Conservation (phyloP, 176 grass and related monocot genomes). For the Panicum miliaceum region DNA sequence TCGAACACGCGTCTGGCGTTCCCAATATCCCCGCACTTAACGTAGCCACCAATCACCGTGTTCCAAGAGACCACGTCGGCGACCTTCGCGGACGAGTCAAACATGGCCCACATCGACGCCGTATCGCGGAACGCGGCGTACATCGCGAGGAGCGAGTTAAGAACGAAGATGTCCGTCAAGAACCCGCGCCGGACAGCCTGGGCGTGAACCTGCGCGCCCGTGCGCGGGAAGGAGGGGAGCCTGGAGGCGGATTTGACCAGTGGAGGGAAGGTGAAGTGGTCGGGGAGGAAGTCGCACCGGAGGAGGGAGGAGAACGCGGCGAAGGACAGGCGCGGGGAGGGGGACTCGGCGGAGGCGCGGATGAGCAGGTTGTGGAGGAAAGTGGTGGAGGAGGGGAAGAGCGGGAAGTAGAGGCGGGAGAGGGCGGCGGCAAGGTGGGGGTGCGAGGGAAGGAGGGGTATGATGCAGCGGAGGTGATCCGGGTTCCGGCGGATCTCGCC, state of each 20-base stretch:
- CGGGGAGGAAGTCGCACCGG: conserved; percentile 17
- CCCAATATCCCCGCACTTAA: conserved; percentile 52
- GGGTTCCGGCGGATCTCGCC: conserved; percentile 46
- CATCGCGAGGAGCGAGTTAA: conserved; percentile 67
- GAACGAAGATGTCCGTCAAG: conserved; percentile 50
- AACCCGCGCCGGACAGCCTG: conserved; percentile 64
- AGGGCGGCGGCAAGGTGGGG: conserved; percentile 52
- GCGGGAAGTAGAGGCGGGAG: conserved; percentile 61
- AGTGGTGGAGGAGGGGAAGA: conserved; percentile 58
- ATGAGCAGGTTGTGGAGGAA: conserved; percentile 83
- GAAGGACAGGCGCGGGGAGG: conserved; percentile 39
- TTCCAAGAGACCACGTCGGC: conserved; percentile 77
- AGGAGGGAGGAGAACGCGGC: conserved; percentile 53
- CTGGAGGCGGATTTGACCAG: conserved; percentile 47
- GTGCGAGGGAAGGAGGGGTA: conserved; percentile 54
- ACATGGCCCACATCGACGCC: conserved; percentile 54
- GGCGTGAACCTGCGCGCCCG: conserved; percentile 58
- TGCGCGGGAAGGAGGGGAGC: conserved; percentile 42
- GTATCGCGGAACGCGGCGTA: conserved; percentile 59
- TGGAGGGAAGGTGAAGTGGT: conserved; percentile 51
- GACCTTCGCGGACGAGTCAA: conserved; percentile 47
- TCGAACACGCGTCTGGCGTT: conserved; percentile 55
- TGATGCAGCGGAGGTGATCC: conserved; percentile 43
- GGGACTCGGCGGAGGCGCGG: conserved; percentile 48
- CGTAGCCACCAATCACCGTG: conserved; percentile 57